A percentile compares a stretch with the other conserved stretches of the same genome.
Evolutionary conservation across 1,284 basidiomycete genomes (phyloP).

Genomic region (Exobasidium cylindrosporum): DNA sequence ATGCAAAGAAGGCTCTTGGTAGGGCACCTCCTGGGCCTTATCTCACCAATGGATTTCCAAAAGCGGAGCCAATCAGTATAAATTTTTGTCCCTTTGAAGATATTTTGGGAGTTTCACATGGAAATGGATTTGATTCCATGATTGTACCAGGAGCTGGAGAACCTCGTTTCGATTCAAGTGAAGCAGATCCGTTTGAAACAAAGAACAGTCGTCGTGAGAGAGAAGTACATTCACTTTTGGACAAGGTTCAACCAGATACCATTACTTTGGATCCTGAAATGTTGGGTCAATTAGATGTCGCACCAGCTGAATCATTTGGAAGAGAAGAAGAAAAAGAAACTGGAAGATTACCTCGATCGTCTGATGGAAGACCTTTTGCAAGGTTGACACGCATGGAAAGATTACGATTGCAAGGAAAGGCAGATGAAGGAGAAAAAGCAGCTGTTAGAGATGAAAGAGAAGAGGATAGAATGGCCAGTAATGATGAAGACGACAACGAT

Average conservation of each 20-base stretch:
- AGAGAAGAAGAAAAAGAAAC: slow-evolving; percentile 61
- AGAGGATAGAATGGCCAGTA: slow-evolving; percentile 15
- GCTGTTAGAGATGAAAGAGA: slow-evolving; percentile 3
- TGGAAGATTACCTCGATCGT: slow-evolving; percentile 20
- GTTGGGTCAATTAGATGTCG: slow-evolving; percentile 48
- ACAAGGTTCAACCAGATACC: slow-evolving; percentile 94
- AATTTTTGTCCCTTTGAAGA: slow-evolving; percentile 81
- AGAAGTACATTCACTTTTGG: slow-evolving; percentile 83
- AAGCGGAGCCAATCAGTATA: slow-evolving; percentile 69
- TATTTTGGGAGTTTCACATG: slow-evolving; percentile 72
- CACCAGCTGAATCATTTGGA: slow-evolving; percentile 69
- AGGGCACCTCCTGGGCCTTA: slow-evolving; percentile 60
- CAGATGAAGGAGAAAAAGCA: slow-evolving; percentile 18
- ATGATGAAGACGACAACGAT: slow-evolving; percentile 12
- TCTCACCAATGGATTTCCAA: slow-evolving; percentile 46
- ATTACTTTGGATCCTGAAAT: slow-evolving; percentile 86
- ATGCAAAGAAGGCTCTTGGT: slow-evolving; percentile 32
- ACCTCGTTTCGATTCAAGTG: slow-evolving; percentile 86
- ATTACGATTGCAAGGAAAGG: slow-evolving; percentile 36
- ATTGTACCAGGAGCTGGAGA: slow-evolving; percentile 90
- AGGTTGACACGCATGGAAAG: slow-evolving; percentile 42
- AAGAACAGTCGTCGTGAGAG: slow-evolving; percentile 77
- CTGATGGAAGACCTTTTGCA: slow-evolving; percentile 48
- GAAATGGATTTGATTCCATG: slow-evolving; percentile 73
- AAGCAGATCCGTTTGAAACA: slow-evolving; percentile 92